These are phyloP conservation scores for Aspergillus udagawae DNA, from an alignment of 2,329 filamentous ascomycete species.

Conservation along the genomic window DNA sequence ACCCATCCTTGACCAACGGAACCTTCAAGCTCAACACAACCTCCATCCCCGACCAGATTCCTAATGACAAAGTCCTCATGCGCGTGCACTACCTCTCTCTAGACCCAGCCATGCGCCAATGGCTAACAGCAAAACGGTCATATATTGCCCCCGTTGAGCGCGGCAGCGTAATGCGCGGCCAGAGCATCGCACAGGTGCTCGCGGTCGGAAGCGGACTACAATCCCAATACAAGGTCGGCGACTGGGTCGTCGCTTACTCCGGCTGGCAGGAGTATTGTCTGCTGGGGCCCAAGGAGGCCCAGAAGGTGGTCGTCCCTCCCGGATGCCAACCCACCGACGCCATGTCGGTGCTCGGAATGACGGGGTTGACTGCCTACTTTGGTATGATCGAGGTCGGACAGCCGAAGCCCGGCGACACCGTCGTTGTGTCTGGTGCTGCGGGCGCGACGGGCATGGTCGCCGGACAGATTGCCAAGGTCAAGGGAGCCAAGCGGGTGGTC, in stretches of 20 bases:
- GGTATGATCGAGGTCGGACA: slow-evolving; percentile 66
- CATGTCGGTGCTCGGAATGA: slow-evolving; percentile 60
- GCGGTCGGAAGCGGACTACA: slow-evolving; percentile 48
- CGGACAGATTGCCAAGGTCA: slow-evolving; percentile 73
- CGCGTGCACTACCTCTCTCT: slow-evolving; percentile 62
- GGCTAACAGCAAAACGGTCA: slow-evolving; percentile 58
- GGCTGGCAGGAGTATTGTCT: slow-evolving; percentile 68
- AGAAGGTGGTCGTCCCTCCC: slow-evolving; percentile 43
- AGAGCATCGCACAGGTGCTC: slow-evolving; percentile 56
- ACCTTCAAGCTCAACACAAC: slow-evolving; percentile 33
- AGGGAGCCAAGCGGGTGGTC: slow-evolving; percentile 58
- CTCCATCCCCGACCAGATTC: slow-evolving; percentile 24
- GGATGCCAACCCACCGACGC: slow-evolving; percentile 56
- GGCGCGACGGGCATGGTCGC: slow-evolving; percentile 74
- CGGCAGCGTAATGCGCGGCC: slow-evolving; percentile 65
- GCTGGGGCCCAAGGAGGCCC: slow-evolving; percentile 48
- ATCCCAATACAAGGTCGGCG: slow-evolving; percentile 26
- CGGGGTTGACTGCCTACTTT: slow-evolving; percentile 72
- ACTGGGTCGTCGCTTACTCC: slow-evolving; percentile 50
- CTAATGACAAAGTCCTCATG: slow-evolving; percentile 57
- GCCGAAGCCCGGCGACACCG: slow-evolving; percentile 65
- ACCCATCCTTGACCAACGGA: slow-evolving; percentile 31
- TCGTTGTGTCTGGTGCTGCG: slow-evolving; percentile 73
- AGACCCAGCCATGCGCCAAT: slow-evolving; percentile 73
- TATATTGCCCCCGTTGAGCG: slow-evolving; percentile 67